Conservation (phyloP, 140 eudicot species). For the Ambrosia hybrid region DNA sequence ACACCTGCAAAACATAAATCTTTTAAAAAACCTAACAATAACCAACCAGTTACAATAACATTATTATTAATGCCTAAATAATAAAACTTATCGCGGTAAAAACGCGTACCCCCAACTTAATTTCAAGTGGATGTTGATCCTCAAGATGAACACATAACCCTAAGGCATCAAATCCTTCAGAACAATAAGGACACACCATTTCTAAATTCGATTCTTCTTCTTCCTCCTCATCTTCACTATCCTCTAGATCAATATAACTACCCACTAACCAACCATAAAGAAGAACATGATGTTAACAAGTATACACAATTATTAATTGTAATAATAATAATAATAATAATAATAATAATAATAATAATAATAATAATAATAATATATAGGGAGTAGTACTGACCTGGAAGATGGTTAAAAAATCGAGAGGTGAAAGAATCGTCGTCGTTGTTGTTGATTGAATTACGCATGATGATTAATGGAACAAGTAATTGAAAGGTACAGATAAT, state of each 20-base stretch:
- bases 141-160: conserved; percentile 77
- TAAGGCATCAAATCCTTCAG: conserved; percentile 57
- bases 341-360: too few relatives aligned
- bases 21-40: not conserved
- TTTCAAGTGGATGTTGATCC: conserved; percentile 59
- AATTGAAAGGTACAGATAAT: not conserved
- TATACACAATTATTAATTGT: conserved; percentile 7
- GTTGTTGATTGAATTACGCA: conserved; percentile 32
- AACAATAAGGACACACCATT: conserved; percentile 66
- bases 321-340: not conserved
- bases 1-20: conserved; percentile 46
- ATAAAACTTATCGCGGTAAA: conserved; percentile 1
- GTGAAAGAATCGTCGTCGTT: conserved; percentile 29
- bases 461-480: conserved; percentile 8
- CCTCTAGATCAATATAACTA: conserved; percentile 46
- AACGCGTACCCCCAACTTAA: conserved; percentile 53
- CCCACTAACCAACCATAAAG: conserved; percentile 26
- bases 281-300: not conserved
- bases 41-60: not conserved
- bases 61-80: not conserved
- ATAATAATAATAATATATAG: not conserved
- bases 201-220: conserved; percentile 41
- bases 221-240: conserved; percentile 33
- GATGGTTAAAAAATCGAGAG: conserved; percentile 24
- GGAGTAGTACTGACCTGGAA: conserved; percentile 20